Percentiles rank a stretch among this genome's conserved stretches.
Conservation (phyloP, 768 basidiomycete genomes). For the Boletales sp. region DNA sequence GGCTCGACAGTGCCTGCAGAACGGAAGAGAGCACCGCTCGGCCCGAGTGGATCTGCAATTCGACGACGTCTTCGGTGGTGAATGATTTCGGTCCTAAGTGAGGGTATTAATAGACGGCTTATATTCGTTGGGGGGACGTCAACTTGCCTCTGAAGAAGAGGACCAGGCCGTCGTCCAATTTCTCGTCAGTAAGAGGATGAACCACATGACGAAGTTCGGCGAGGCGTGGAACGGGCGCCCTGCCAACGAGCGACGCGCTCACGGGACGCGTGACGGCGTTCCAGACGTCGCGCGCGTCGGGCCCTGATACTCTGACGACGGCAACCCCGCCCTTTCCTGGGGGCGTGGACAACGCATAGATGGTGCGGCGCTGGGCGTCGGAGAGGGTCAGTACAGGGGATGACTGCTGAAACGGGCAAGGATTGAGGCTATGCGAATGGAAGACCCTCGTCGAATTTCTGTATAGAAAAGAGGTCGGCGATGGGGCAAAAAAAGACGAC, state of each 20-base stretch:
- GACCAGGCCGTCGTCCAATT: slow-evolving; percentile 76
- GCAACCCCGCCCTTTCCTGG: slow-evolving; percentile 83
- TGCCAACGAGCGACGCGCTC: slow-evolving; percentile 2
- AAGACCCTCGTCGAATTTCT: slow-evolving; percentile 22
- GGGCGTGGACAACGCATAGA: slow-evolving; percentile 86
- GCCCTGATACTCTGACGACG: slow-evolving; percentile 80
- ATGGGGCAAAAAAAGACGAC: not conserved
- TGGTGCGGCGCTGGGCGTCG: slow-evolving; percentile 63
- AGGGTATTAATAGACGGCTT: not conserved
- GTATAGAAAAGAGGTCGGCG: slow-evolving; percentile 14
- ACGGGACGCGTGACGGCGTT: slow-evolving; percentile 47
- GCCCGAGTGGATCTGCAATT: slow-evolving; percentile 86
- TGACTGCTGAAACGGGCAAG: slow-evolving; percentile 11
- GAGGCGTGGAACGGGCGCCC: slow-evolving; percentile 55
- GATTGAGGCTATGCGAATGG: slow-evolving; percentile 15
- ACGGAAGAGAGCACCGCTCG: slow-evolving; percentile 74
- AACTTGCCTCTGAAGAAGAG: slow-evolving; percentile 75
- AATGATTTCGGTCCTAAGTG: slow-evolving; percentile 70
- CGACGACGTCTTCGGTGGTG: slow-evolving; percentile 78
- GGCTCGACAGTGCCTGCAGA: slow-evolving; percentile 54
- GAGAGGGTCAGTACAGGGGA: slow-evolving; percentile 27
- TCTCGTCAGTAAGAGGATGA: slow-evolving; percentile 55
- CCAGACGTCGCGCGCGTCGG: slow-evolving; percentile 64
- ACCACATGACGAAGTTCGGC: slow-evolving; percentile 69
- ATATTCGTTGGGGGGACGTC: not conserved